Evolutionary conservation across 768 basidiomycete genomes (phyloP).

Genomic region (Thelephora ganbajun): DNA sequence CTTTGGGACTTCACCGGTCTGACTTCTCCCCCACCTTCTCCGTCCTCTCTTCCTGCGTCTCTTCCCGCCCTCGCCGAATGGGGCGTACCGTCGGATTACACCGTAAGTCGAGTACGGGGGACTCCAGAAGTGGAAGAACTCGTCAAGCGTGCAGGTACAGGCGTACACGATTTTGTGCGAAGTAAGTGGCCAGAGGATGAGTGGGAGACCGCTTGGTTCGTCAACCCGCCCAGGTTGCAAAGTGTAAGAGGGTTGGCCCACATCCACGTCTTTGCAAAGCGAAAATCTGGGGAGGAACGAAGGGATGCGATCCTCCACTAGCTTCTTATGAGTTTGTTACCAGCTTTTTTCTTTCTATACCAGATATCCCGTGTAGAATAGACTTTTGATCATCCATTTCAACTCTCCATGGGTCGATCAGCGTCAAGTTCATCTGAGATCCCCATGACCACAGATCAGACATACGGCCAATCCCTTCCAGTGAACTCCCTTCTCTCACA

Average conservation of each 20-base stretch:
- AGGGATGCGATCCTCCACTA: neutral
- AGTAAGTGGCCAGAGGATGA: constrained; percentile 51
- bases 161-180: constrained; percentile 51
- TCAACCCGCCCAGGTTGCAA: constrained; percentile 78
- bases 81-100: constrained; percentile 49
- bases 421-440: too few species aligned
- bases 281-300: constrained; percentile 22
- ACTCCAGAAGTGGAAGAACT: constrained; percentile 38
- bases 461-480: constrained; percentile 40
- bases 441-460: too few species aligned
- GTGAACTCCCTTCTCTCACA: constrained; percentile 20
- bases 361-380: too few species aligned
- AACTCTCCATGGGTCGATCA: too few species aligned
- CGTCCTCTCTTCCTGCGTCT: constrained; percentile 40
- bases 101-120: constrained; percentile 37
- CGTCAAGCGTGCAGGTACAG: constrained; percentile 35
- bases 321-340: too few species aligned
- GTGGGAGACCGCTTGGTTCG: constrained; percentile 93
- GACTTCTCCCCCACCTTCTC: constrained; percentile 37
- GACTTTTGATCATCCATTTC: too few species aligned
- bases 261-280: constrained; percentile 74
- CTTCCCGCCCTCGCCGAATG: constrained; percentile 56
- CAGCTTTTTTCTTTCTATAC: too few species aligned
- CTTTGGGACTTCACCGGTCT: constrained; percentile 72
- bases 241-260: constrained; percentile 74